A percentile compares a stretch with the other conserved stretches of the same genome.
phyloP scores from a whole-genome alignment of 768 basidiomycete species.

The Suillus bovinus region DNA sequence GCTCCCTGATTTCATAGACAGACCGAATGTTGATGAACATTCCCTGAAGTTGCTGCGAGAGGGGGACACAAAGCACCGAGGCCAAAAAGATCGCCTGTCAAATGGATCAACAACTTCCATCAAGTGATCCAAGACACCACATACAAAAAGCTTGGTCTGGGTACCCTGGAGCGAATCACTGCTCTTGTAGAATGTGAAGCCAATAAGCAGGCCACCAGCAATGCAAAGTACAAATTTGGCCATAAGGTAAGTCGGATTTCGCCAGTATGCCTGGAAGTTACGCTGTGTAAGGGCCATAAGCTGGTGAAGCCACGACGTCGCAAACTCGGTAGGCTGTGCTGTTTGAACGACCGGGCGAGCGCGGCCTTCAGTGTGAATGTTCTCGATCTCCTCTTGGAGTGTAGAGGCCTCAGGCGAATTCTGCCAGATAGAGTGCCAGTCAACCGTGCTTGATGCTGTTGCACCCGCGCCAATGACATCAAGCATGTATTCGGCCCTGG shows the following conservation, averaged over 20 bases:
- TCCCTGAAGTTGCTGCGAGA: constrained; percentile 65
- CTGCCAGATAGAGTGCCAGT: constrained; percentile 88
- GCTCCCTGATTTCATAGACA: constrained; percentile 67
- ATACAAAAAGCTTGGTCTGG: constrained; percentile 66
- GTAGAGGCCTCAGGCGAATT: constrained; percentile 60
- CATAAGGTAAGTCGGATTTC: constrained; percentile 59
- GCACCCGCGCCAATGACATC: constrained; percentile 87
- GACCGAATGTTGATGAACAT: constrained; percentile 56
- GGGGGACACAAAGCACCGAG: constrained; percentile 49
- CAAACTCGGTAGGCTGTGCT: constrained; percentile 45
- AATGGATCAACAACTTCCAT: constrained; percentile 6
- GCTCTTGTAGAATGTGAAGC: constrained; percentile 62
- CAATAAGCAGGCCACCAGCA: constrained; percentile 54
- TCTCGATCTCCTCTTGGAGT: constrained; percentile 44
- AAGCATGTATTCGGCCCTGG: constrained; percentile 65
- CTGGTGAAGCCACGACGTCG: constrained; percentile 55
- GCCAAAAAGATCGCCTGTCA: constrained; percentile 56
- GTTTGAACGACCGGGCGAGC: constrained; percentile 41
- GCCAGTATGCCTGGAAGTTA: constrained; percentile 48
- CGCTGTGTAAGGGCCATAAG: constrained; percentile 44
- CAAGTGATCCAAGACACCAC: constrained; percentile 16
- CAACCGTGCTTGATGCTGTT: constrained; percentile 69
- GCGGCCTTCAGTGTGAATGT: constrained; percentile 49
- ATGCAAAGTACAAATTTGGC: constrained; percentile 60
- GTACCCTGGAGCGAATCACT: constrained; percentile 56